Evolutionary conservation across 202 grass and related monocot genomes (phyloP), one percentile per base, ranked within the genome.

Genomic region (Schoenoplectus triqueter): DNA sequence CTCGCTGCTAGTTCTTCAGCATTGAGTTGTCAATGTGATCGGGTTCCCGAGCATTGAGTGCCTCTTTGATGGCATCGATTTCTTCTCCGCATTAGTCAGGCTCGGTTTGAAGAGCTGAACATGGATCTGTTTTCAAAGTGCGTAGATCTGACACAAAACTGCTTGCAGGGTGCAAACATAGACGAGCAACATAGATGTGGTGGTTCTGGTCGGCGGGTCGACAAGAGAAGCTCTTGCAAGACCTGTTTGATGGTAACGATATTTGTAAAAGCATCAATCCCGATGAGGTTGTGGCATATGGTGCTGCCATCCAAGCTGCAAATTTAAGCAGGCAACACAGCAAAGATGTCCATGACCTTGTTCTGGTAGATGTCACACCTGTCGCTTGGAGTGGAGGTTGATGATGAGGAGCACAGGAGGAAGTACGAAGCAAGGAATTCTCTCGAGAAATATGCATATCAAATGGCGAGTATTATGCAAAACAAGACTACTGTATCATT

Each of bases 41-140:
- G 31, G 31, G 31, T 31, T 31, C 31, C 31, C 31, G 31, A 31
- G 84, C 49, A 69, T 88, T 2, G 82, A 88, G 45, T 88, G 81
- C 18, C 80, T 85, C 2, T 84, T 84, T 46, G 86, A 88, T 18
- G 86, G 86, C 15, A 41, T 84, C 48, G 73, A 88, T 78, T 88
- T 84, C 72, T 70, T 17, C 7, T 70, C 74, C 73, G 19, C 7
- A 82, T 88, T 42, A 84, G 81, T 14, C 82, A 78, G 48, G 86
- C 86, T n/a, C 71, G 82, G 63, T 79, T 80, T 18, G 77, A 80
- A 40, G 76, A 80, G 55, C 55, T 80, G 15, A 80, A 80, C 54
- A 56, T 79, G 10, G 86, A 88, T 61, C 47, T 88, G 22, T 88
- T 88, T 50, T 66, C 70, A 47, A 88, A 84, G 47, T 84, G 80